Percentiles rank a stretch among this genome's conserved stretches.
phyloP scores from a whole-genome alignment of 441 rosid species.

The Pelargonium myrrhifolium region DNA sequence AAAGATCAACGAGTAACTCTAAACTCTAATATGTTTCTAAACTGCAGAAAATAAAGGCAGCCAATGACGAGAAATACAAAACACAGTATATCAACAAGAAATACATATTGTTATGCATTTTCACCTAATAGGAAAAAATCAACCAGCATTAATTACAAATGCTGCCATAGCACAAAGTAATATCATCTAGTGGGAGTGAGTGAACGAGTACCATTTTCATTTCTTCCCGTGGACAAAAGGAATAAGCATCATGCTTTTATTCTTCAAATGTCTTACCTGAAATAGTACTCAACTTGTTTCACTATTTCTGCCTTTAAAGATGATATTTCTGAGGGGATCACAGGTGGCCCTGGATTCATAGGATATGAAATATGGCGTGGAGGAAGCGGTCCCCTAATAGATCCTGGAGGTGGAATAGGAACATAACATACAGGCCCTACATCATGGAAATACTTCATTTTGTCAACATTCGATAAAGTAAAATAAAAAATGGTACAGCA shows the following conservation, averaged over 20 bases:
- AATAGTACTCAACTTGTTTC: conserved; percentile 84
- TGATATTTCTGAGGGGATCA: conserved; percentile 37
- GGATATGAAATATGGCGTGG: conserved; percentile 52
- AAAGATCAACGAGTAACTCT: not conserved
- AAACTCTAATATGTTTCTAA: not conserved
- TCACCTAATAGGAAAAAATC: not conserved
- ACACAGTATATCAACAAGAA: not conserved
- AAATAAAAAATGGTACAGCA: not conserved
- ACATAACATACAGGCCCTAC: conserved; percentile 63
- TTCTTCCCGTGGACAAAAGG: too few species aligned
- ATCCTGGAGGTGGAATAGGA: conserved; percentile 58
- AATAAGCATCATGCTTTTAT: not conserved
- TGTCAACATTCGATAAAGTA: conserved; percentile 5
- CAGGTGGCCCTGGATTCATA: conserved; percentile 40
- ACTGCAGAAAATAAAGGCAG: not conserved
- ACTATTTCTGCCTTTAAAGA: conserved; percentile 48
- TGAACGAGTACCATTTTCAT: too few species aligned
- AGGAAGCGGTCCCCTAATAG: conserved; percentile 63
- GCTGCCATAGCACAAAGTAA: not conserved
- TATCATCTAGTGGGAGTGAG: not conserved
- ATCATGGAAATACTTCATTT: conserved; percentile 16
- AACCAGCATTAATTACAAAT: not conserved
- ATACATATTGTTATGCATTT: not conserved
- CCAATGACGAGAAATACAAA: not conserved
- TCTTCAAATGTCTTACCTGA: conserved; percentile 49